Conservation (phyloP, 805 yeast species). For the Ogataea paradorogensis region DNA sequence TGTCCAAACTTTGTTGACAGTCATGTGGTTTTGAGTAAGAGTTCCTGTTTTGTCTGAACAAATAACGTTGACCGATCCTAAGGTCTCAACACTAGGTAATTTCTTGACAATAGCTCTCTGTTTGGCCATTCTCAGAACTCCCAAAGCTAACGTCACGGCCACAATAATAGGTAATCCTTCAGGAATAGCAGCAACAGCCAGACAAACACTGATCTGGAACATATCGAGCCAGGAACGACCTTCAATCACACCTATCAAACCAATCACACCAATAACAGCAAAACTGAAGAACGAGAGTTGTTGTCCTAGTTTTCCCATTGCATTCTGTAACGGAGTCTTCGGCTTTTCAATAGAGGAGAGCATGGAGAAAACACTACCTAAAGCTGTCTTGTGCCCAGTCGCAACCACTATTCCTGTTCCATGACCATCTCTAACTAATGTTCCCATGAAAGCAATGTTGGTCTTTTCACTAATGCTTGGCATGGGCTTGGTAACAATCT, state of each 20-base stretch:
- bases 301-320: constrained; percentile 94
- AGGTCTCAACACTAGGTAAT: constrained; percentile 90
- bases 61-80: constrained; percentile 91
- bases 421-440: constrained; percentile 92
- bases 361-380: constrained; percentile 94
- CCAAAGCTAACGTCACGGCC: constrained; percentile 93
- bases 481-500: constrained; percentile 34
- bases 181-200: constrained; percentile 99
- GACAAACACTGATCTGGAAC: constrained; percentile 95
- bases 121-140: constrained; percentile 94
- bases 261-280: constrained; percentile 85
- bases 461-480: constrained; percentile 53
- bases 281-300: constrained; percentile 85
- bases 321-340: constrained; percentile 91
- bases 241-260: constrained; percentile 83
- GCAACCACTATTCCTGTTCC: constrained; percentile 93
- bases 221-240: constrained; percentile 96
- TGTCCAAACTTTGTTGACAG: constrained; percentile 81
- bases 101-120: constrained; percentile 92
- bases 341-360: constrained; percentile 95
- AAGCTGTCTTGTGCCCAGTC: constrained; percentile 85
- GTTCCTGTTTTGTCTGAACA: constrained; percentile 93
- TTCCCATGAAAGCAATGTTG: constrained; percentile 94
- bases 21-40: constrained; percentile 87
- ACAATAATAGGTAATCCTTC: constrained; percentile 98